Evolutionary conservation across 2,329 filamentous ascomycete genomes (phyloP).

Genomic region (Conoideocrella luteorostrata): DNA sequence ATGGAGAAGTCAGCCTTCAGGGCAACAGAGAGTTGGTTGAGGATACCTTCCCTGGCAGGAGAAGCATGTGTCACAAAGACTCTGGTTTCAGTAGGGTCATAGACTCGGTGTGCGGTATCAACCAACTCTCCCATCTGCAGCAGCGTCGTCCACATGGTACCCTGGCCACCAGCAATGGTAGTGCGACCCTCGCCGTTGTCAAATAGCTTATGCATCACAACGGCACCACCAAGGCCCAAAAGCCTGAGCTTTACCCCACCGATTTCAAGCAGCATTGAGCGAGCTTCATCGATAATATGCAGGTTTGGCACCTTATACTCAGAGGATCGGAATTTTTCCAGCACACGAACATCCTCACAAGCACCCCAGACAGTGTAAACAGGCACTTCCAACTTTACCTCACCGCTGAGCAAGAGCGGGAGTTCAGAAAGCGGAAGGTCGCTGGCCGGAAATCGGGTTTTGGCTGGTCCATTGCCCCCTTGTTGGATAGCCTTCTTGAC

Average conservation of each 20-base stretch:
- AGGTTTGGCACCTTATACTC: conserved; percentile 98
- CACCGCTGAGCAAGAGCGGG: conserved; percentile 78
- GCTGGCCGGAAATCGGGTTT: conserved; percentile 72
- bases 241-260: conserved; percentile 94
- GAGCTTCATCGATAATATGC: conserved; percentile 97
- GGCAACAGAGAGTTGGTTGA: conserved; percentile 96
- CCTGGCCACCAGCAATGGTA: conserved; percentile 95
- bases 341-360: conserved; percentile 93
- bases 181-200: conserved; percentile 97
- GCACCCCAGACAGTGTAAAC: conserved; percentile 99
- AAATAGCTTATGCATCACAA: conserved; percentile 99
- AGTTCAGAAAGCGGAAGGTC: conserved; percentile 91
- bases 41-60: conserved; percentile 87
- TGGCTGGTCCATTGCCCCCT: conserved; percentile 69
- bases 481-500: conserved; percentile 62
- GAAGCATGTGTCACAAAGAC: conserved; percentile 97
- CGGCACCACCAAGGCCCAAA: conserved; percentile 86
- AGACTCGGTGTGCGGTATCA: conserved; percentile 95
- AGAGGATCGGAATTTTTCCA: conserved; percentile 94
- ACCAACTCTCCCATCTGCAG: conserved; percentile 97
- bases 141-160: conserved; percentile 98
- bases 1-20: conserved; percentile 98
- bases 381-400: conserved; percentile 86
- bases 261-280: conserved; percentile 88
- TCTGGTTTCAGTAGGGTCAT: conserved; percentile 95